phyloP scores from a whole-genome alignment of 441 rosid genomes.

The Aleurites moluccanus region DNA sequence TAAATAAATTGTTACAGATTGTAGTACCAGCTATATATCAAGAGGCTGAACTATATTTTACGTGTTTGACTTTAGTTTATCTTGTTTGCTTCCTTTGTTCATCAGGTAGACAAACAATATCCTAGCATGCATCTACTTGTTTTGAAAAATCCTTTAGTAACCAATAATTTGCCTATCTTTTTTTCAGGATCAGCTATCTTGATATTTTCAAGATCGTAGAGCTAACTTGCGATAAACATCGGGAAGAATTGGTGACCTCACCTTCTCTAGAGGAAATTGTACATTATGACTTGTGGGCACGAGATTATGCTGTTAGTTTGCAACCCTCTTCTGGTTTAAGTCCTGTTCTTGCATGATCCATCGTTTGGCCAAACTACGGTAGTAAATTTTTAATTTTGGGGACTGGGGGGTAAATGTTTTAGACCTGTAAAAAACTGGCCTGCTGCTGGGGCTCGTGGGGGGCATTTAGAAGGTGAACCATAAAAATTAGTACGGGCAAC shows the following conservation, averaged over 20 bases:
- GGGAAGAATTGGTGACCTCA: constrained; percentile 54
- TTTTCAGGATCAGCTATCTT: constrained; percentile 75
- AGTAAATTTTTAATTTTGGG: background rate
- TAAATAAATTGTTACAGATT: background rate
- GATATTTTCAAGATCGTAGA: constrained; percentile 94
- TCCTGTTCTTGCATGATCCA: constrained; percentile 60
- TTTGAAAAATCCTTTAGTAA: constrained; percentile 13
- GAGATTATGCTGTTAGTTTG: constrained; percentile 60
- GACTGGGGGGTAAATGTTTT: background rate
- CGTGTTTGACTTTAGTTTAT: background rate
- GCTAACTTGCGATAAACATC: constrained; percentile 72
- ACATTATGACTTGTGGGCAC: constrained; percentile 90
- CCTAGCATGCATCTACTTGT: background rate
- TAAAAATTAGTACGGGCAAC: background rate
- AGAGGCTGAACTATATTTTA: background rate
- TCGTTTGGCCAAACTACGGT: background rate
- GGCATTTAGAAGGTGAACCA: constrained; percentile 8
- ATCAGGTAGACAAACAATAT: background rate
- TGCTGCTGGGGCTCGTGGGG: constrained; percentile 1
- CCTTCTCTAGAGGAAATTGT: constrained; percentile 87
- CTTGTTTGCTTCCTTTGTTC: background rate
- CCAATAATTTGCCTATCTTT: background rate
- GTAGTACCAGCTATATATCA: background rate
- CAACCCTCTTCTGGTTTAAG: constrained; percentile 43
- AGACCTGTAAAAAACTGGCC: background rate